Evolutionary conservation across 1,139 yeast genomes (phyloP).

Genomic region (Protomyces inundatus): DNA sequence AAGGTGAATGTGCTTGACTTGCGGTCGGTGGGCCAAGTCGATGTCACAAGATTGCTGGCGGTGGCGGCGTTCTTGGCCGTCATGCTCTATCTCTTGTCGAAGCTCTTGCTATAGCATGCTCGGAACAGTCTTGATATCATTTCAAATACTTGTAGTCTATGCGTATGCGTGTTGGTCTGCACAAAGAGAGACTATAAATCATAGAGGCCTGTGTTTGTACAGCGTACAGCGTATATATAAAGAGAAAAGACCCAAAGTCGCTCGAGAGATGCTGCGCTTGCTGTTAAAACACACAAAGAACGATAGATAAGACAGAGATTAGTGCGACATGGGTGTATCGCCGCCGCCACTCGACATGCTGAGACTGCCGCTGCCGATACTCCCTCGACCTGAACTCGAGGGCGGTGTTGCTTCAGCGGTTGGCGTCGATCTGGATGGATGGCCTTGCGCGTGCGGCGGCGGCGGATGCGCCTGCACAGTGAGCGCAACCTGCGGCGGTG

Average conservation of each 20-base stretch:
- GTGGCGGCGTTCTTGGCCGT: neutral
- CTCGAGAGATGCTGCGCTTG: neutral
- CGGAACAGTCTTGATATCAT: too few species aligned
- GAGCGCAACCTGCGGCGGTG: neutral
- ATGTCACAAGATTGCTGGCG: neutral
- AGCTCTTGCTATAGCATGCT: neutral
- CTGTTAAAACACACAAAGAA: neutral
- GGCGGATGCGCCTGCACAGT: neutral
- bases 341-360: neutral
- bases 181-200: too few species aligned
- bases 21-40: neutral
- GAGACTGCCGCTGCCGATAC: neutral
- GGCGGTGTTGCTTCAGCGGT: neutral
- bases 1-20: constrained; percentile 20
- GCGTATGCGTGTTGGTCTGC: too few species aligned
- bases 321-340: neutral
- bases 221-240: too few species aligned
- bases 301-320: neutral
- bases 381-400: neutral
- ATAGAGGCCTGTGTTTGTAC: too few species aligned
- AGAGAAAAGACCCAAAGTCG: too few species aligned
- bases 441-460: neutral
- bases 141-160: too few species aligned
- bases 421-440: neutral
- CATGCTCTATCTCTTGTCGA: neutral